Conservation (phyloP, 106 monocot genomes). For the Hemerocallis citrina region DNA sequence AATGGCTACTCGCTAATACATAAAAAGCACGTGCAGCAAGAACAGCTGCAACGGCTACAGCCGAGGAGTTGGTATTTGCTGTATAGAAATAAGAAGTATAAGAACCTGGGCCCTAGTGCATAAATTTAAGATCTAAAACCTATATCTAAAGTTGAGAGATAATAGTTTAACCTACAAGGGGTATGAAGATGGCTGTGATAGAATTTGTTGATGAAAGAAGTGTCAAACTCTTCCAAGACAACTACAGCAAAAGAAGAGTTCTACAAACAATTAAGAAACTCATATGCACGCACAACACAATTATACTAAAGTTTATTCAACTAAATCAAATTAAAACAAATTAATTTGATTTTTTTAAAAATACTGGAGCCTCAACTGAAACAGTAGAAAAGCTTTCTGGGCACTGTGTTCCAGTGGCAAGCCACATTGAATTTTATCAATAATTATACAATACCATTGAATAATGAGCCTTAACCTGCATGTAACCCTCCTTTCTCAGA, state of each 20-base stretch:
- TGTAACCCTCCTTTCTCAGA: slow-evolving; percentile 53
- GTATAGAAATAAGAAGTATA: slow-evolving; percentile 12
- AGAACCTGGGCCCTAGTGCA: neutral
- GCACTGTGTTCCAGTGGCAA: no score
- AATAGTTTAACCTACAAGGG: slow-evolving; percentile 31
- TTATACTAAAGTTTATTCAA: neutral
- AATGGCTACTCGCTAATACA: slow-evolving; percentile 52
- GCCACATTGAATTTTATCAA: no score
- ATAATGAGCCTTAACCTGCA: neutral
- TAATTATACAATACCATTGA: no score
- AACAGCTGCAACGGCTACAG: slow-evolving; percentile 71
- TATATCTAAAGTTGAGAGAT: neutral
- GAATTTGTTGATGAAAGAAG: slow-evolving; percentile 65
- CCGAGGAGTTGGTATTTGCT: slow-evolving; percentile 83
- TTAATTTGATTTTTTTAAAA: no score
- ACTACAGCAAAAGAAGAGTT: slow-evolving; percentile 65
- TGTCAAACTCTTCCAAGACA: slow-evolving; percentile 91
- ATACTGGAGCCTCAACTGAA: no score
- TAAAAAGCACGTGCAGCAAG: slow-evolving; percentile 79
- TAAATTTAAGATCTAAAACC: neutral
- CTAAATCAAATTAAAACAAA: no score
- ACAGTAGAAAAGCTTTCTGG: no score
- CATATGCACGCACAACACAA: neutral
- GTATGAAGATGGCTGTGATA: slow-evolving; percentile 76
- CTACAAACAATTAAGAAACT: slow-evolving; percentile 34